Percentiles rank a stretch among this genome's conserved stretches.
Evolutionary conservation across 352 stramenopile species (phyloP).

Genomic region (Phytophthora idaei): DNA sequence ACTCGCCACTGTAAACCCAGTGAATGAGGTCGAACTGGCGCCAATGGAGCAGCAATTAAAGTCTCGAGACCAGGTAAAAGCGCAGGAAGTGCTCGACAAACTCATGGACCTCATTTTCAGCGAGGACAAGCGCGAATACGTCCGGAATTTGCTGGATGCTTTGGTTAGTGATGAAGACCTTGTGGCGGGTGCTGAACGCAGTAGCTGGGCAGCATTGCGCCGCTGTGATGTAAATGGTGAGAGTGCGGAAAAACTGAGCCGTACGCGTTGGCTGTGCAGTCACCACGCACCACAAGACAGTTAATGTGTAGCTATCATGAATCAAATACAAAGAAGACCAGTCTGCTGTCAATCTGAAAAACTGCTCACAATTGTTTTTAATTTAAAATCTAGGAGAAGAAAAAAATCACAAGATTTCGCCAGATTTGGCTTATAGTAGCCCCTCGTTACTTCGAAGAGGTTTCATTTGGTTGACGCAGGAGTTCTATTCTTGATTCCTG

Average conservation of each 20-base stretch:
- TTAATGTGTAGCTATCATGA: slow-evolving; percentile 21
- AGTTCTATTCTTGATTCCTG: neutral
- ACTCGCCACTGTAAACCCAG: slow-evolving; percentile 53
- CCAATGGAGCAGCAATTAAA: slow-evolving; percentile 59
- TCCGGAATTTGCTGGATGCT: slow-evolving; percentile 62
- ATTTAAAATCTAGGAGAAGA: no score
- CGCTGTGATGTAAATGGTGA: slow-evolving; percentile 41
- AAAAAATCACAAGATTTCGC: no score
- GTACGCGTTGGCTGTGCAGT: slow-evolving; percentile 58
- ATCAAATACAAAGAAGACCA: neutral
- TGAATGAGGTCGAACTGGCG: slow-evolving; percentile 58
- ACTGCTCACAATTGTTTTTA: no score
- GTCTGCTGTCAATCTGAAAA: no score
- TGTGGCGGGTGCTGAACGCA: slow-evolving; percentile 18
- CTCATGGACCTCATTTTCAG: slow-evolving; percentile 61
- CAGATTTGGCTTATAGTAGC: no score
- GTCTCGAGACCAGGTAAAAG: slow-evolving; percentile 34
- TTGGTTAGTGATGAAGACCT: slow-evolving; percentile 35
- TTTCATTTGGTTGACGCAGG: no score
- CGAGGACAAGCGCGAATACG: slow-evolving; percentile 64
- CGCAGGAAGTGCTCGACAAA: slow-evolving; percentile 58
- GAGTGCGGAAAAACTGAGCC: slow-evolving; percentile 18
- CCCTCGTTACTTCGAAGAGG: no score
- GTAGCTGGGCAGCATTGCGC: slow-evolving; percentile 45
- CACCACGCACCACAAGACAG: slow-evolving; percentile 30